These are phyloP conservation scores for Neovahlkampfia damariscottae DNA, from an alignment of 78 protist species.

Conservation along the genomic window DNA sequence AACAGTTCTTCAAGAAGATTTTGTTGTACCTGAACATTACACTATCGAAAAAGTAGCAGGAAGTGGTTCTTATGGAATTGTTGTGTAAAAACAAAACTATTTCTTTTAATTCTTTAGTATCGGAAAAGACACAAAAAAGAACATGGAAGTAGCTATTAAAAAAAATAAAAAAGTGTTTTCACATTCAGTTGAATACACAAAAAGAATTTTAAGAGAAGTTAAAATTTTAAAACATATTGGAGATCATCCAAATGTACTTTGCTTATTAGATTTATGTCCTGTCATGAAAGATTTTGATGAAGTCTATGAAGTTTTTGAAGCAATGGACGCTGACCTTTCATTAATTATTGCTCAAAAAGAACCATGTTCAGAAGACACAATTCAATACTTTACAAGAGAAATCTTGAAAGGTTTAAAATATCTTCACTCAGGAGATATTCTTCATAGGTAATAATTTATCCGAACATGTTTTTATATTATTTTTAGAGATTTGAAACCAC, in stretches of 20 bases:
- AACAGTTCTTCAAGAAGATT: no score
- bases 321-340: constrained; percentile 93
- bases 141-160: background rate
- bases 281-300: constrained; percentile 11
- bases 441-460: constrained; percentile 78
- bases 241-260: background rate
- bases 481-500: no score
- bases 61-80: background rate
- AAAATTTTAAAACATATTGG: background rate
- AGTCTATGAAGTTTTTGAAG: constrained; percentile 73
- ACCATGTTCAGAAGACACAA: constrained; percentile 82
- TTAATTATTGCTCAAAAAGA: constrained; percentile 79
- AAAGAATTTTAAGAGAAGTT: background rate
- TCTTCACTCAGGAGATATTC: constrained; percentile 88
- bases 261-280: background rate
- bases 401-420: constrained; percentile 84
- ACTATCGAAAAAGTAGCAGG: background rate
- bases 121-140: background rate
- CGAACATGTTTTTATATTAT: no score
- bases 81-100: no score
- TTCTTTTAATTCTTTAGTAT: no score
- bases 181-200: background rate
- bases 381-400: constrained; percentile 89
- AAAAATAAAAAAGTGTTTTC: background rate
- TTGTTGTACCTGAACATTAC: no score